Conservation (phyloP, 352 stramenopile species). For the Pythium phragmitis region DNA sequence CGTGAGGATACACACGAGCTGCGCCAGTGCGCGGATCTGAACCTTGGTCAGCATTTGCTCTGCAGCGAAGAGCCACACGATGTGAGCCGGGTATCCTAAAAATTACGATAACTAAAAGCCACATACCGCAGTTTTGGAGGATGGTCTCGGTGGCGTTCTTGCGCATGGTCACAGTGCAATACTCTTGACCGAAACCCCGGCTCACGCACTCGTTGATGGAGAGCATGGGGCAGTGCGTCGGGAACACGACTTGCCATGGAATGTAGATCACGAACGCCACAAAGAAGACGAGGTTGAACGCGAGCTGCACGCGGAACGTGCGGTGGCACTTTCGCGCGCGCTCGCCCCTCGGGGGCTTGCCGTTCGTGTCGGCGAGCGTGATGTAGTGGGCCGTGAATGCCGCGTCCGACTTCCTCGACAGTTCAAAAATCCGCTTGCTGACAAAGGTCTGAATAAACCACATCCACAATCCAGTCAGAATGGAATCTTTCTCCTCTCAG, state of each 20-base stretch:
- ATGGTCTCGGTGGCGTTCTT: conserved; percentile 23
- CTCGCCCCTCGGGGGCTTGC: conserved; percentile 10
- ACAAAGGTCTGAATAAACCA: conserved; percentile 28
- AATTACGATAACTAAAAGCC: background rate
- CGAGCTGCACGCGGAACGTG: conserved; percentile 24
- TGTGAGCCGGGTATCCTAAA: background rate
- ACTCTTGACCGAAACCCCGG: conserved; percentile 19
- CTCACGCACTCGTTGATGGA: conserved; percentile 29
- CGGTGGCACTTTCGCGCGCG: background rate
- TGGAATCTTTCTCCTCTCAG: no score
- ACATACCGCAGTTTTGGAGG: conserved; percentile 23
- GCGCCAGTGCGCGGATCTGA: conserved; percentile 22
- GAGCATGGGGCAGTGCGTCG: conserved; percentile 13
- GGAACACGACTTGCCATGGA: conserved; percentile 31
- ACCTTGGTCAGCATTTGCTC: conserved; percentile 23
- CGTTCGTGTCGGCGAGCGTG: conserved; percentile 11
- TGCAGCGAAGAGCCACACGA: background rate
- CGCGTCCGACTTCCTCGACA: conserved; percentile 5
- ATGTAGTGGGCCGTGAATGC: conserved; percentile 11
- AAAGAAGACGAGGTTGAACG: conserved; percentile 41
- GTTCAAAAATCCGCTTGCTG: conserved; percentile 26
- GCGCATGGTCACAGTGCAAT: conserved; percentile 27
- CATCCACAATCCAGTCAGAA: background rate
- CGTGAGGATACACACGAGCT: conserved; percentile 26
- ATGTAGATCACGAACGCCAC: conserved; percentile 65